Percentiles rank a stretch among this genome's conserved stretches.
Conservation (phyloP, 805 yeast genomes). For the Ogataea siamensis region DNA sequence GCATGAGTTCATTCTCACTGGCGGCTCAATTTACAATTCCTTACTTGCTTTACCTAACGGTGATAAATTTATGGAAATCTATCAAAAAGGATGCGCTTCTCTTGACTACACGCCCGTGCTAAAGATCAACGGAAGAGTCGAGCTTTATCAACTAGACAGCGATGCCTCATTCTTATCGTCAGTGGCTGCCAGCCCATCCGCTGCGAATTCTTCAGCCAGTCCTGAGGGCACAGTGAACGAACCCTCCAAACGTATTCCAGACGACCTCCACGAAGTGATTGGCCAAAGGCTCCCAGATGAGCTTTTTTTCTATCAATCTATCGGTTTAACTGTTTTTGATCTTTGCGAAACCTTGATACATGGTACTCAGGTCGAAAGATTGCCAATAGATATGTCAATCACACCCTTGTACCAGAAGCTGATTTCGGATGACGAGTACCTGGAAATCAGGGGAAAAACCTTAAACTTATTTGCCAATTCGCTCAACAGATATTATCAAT, state of each 20-base stretch:
- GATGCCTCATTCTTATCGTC: constrained; percentile 21
- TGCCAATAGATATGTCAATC: constrained; percentile 62
- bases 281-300: constrained; percentile 88
- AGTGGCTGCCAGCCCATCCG: constrained; percentile 17
- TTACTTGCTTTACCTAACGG: constrained; percentile 44
- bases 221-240: constrained; percentile 16
- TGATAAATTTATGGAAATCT: constrained; percentile 45
- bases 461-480: constrained; percentile 67
- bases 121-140: constrained; percentile 65
- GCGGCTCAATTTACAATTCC: constrained; percentile 48
- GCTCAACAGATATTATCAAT: constrained; percentile 82
- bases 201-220: constrained; percentile 10
- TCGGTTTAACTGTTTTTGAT: constrained; percentile 68
- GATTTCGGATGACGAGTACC: constrained; percentile 43
- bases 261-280: constrained; percentile 76
- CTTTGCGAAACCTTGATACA: constrained; percentile 65
- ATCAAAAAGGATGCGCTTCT: constrained; percentile 67
- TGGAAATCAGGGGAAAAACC: constrained; percentile 56
- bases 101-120: constrained; percentile 73
- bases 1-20: constrained; percentile 35
- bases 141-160: constrained; percentile 40
- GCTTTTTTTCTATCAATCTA: constrained; percentile 72
- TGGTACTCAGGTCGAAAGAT: constrained; percentile 59
- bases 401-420: constrained; percentile 58
- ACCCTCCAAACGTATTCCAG: constrained; percentile 49